A percentile compares a stretch with the other conserved stretches of the same genome.
Conservation (phyloP, 352 stramenopile genomes). For the Pythium aristosporum region DNA sequence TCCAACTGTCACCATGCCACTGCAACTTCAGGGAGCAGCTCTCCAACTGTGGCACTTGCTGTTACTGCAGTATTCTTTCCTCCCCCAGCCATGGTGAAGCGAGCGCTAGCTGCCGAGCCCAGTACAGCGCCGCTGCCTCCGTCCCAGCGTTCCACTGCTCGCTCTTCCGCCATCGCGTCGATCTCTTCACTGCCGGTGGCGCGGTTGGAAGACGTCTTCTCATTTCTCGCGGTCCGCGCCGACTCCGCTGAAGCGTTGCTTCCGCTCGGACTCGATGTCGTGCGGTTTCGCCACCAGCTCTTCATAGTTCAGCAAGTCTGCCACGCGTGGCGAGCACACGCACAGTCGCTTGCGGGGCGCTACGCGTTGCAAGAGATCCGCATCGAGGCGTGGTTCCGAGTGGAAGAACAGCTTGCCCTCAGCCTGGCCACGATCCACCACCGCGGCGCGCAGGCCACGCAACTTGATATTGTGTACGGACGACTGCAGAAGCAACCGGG, state of each 20-base stretch:
- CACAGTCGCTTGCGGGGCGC: neutral
- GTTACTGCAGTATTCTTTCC: too few relatives aligned
- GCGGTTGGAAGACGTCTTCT: neutral
- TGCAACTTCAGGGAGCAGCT: too few relatives aligned
- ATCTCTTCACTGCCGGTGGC: neutral
- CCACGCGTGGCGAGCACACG: neutral
- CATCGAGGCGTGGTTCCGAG: neutral
- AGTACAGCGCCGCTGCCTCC: too few relatives aligned
- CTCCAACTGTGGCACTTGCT: too few relatives aligned
- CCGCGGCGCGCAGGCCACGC: neutral
- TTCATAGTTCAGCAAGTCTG: constrained; percentile 1
- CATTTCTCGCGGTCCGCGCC: neutral
- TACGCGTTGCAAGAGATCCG: neutral
- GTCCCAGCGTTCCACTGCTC: neutral
- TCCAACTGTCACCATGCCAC: too few relatives aligned
- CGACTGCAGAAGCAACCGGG: neutral
- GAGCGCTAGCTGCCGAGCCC: too few relatives aligned
- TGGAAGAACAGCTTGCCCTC: neutral
- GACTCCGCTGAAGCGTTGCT: neutral
- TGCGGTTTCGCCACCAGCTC: constrained; percentile 1
- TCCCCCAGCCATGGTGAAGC: too few relatives aligned
- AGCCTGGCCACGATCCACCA: neutral
- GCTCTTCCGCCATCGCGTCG: neutral
- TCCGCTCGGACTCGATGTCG: neutral
- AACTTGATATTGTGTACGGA: neutral